These are phyloP conservation scores for Parietichytrium sp. DNA, from an alignment of 108 stramenopile species.

Conservation along the genomic window DNA sequence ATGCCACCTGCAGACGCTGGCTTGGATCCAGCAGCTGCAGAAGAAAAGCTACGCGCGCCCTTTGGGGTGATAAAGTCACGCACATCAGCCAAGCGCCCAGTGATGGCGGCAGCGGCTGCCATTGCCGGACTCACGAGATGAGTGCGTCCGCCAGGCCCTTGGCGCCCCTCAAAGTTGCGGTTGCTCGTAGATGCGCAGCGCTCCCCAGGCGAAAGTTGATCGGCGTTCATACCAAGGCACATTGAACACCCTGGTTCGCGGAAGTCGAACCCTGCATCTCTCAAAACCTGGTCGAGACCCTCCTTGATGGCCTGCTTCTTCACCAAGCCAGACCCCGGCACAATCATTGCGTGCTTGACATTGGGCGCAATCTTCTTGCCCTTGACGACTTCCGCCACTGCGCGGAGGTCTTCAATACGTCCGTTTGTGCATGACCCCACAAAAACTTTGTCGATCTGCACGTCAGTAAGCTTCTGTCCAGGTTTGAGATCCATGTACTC, in stretches of 20 bases:
- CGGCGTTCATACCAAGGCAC: constrained; percentile 92
- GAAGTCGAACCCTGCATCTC: constrained; percentile 89
- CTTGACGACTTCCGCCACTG: constrained; percentile 80
- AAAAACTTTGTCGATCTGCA: constrained; percentile 80
- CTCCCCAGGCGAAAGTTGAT: constrained; percentile 84
- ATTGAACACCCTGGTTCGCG: constrained; percentile 90
- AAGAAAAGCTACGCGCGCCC: constrained; percentile 63
- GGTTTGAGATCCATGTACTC: constrained; percentile 86
- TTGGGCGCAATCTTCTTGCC: constrained; percentile 77
- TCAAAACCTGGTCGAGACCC: constrained; percentile 82
- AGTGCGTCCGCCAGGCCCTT: constrained; percentile 86
- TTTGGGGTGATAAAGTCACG: constrained; percentile 74
- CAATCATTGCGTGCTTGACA: constrained; percentile 83
- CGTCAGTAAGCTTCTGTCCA: constrained; percentile 73
- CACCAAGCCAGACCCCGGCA: constrained; percentile 87
- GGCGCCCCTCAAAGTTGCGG: constrained; percentile 91
- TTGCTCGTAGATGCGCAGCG: constrained; percentile 90
- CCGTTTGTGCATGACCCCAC: constrained; percentile 92
- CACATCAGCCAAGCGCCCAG: constrained; percentile 80
- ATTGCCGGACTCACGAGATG: constrained; percentile 87
- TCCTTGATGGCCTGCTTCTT: constrained; percentile 87
- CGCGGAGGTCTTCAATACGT: constrained; percentile 87
- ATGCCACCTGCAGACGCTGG: constrained; percentile 60
- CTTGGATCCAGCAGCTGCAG: not conserved
- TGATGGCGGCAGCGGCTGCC: constrained; percentile 83